phyloP scores from a whole-genome alignment of 1,139 yeast species.

The Saccharomyces hybrid region DNA sequence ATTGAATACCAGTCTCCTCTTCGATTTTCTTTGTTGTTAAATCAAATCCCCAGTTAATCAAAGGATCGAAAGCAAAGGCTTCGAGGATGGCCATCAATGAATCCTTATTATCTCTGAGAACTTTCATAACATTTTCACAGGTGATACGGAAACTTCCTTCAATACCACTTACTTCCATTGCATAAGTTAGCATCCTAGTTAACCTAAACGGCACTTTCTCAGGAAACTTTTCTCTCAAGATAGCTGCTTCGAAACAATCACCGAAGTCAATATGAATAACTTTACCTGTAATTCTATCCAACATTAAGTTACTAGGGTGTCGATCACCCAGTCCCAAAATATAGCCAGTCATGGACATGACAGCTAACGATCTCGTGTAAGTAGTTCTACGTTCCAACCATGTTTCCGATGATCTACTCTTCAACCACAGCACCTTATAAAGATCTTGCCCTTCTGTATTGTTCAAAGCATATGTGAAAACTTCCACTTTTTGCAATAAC shows the following conservation, averaged over 20 bases:
- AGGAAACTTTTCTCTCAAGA: slow-evolving; percentile 90
- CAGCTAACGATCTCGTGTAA: slow-evolving; percentile 91
- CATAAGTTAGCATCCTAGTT: slow-evolving; percentile 94
- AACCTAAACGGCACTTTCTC: slow-evolving; percentile 97
- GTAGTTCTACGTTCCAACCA: slow-evolving; percentile 98
- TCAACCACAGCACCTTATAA: slow-evolving; percentile 92
- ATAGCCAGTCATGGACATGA: slow-evolving; percentile 98
- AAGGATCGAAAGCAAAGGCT: slow-evolving; percentile 97
- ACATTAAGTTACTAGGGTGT: slow-evolving; percentile 95
- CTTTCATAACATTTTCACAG: slow-evolving; percentile 95
- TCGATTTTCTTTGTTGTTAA: slow-evolving; percentile 75
- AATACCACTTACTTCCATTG: slow-evolving; percentile 98
- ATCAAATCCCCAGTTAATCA: slow-evolving; percentile 98
- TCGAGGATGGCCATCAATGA: slow-evolving; percentile 96
- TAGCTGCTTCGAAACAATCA: slow-evolving; percentile 98
- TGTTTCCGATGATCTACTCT: slow-evolving; percentile 91
- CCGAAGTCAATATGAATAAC: slow-evolving; percentile 98
- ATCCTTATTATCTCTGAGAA: slow-evolving; percentile 85
- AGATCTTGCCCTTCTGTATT: slow-evolving; percentile 95
- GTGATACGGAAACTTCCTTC: slow-evolving; percentile 97
- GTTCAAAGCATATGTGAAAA: slow-evolving; percentile 90
- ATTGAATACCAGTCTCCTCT: slow-evolving; percentile 61
- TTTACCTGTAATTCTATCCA: slow-evolving; percentile 89
- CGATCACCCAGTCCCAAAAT: slow-evolving; percentile 95
- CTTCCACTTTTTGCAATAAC: slow-evolving; percentile 86